Percentiles rank a stretch among this genome's conserved stretches.
phyloP scores from a whole-genome alignment of 805 yeast genomes.

The Wickerhamiella alocasiicola region DNA sequence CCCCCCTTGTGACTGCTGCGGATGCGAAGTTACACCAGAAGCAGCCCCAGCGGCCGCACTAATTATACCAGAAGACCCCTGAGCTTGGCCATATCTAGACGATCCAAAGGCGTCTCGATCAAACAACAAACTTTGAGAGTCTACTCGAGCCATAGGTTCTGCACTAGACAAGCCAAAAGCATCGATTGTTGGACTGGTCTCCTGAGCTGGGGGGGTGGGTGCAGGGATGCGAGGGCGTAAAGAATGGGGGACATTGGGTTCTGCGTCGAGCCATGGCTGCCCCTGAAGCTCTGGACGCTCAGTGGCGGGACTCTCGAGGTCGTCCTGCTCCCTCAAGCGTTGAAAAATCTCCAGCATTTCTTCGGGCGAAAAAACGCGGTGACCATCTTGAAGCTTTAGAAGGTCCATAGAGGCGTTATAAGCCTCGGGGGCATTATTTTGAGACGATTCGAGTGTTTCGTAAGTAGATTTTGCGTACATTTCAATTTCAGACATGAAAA shows the following conservation, averaged over 20 bases:
- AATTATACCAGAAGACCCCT: background rate
- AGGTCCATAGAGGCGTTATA: background rate
- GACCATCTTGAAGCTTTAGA: slow-evolving; percentile 26
- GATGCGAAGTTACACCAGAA: background rate
- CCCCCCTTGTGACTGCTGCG: background rate
- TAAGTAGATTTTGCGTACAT: slow-evolving; percentile 5
- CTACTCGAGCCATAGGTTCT: no score
- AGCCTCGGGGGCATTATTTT: background rate
- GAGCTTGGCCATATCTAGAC: background rate
- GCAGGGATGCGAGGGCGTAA: slow-evolving; percentile 7
- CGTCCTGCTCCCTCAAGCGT: slow-evolving; percentile 27
- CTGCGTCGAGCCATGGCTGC: slow-evolving; percentile 28
- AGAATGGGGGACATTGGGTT: slow-evolving; percentile 18
- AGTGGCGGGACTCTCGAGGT: slow-evolving; percentile 21
- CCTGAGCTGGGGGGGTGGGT: slow-evolving; percentile 3
- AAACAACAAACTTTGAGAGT: slow-evolving; percentile 7
- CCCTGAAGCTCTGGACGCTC: slow-evolving; percentile 14
- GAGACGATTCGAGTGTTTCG: background rate
- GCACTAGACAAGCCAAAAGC: background rate
- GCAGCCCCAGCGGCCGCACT: background rate
- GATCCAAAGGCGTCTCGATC: background rate
- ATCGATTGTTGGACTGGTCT: background rate
- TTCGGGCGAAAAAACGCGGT: slow-evolving; percentile 37
- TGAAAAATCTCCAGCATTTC: slow-evolving; percentile 45
- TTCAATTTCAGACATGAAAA: slow-evolving; percentile 9